These are phyloP conservation scores for Geosmithia morbida DNA, from an alignment of 2,329 filamentous ascomycete genomes.

Conservation along the genomic window DNA sequence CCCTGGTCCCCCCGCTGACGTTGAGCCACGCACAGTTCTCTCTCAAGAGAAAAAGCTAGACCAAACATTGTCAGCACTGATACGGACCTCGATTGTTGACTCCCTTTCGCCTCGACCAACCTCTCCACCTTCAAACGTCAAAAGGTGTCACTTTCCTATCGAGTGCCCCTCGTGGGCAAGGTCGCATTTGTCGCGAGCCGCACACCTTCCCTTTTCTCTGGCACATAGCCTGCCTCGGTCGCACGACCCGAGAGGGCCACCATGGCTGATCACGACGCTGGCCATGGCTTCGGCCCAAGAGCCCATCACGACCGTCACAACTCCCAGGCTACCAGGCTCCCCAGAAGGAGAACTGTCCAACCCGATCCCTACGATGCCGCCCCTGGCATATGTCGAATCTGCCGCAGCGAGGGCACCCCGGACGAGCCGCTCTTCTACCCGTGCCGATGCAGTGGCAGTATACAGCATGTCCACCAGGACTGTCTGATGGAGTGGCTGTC, in stretches of 20 bases:
- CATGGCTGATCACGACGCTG: not conserved
- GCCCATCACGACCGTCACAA: not conserved
- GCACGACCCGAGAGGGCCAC: not conserved
- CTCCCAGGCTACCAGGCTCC: not conserved
- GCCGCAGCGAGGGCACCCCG: conserved; percentile 69
- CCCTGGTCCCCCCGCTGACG: not conserved
- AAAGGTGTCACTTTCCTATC: not conserved
- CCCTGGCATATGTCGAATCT: conserved; percentile 89
- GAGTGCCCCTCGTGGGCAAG: conserved; percentile 1
- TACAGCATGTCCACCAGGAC: conserved; percentile 96
- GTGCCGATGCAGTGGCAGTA: conserved; percentile 97
- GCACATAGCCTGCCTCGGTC: not conserved
- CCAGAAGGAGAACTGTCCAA: not conserved
- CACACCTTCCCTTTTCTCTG: conserved; percentile 1
- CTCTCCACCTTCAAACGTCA: not conserved
- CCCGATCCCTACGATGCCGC: conserved; percentile 4
- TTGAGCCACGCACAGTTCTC: not conserved
- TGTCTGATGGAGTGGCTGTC: conserved; percentile 98
- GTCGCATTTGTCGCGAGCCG: not conserved
- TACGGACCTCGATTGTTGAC: not conserved
- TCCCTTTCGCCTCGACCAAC: not conserved
- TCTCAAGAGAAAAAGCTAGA: not conserved
- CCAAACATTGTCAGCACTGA: not conserved
- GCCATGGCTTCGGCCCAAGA: not conserved
- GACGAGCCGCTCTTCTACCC: conserved; percentile 90